Conservation (phyloP, 75 land plant genomes). For the Cryptomeria japonica region DNA sequence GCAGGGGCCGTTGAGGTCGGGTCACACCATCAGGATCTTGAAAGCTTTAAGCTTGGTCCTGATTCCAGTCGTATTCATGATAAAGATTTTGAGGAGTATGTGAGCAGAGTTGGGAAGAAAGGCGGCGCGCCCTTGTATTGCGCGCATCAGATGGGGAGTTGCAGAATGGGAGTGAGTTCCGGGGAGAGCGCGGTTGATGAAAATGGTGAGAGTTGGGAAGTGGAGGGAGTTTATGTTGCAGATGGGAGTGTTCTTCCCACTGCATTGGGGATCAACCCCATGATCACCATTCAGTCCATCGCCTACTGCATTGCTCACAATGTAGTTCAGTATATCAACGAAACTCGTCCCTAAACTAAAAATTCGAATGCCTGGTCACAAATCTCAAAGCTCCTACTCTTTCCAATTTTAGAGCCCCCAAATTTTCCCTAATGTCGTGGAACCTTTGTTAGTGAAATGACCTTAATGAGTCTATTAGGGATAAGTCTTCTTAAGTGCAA, state of each 20-base stretch:
- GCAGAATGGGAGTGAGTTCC: constrained; percentile 21
- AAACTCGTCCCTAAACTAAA: neutral
- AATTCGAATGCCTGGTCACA: too few relatives aligned
- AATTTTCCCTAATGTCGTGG: too few relatives aligned
- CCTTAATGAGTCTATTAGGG: too few relatives aligned
- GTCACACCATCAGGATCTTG: constrained; percentile 23
- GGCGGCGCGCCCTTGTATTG: neutral
- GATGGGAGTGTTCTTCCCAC: constrained; percentile 32
- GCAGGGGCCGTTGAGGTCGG: constrained; percentile 41
- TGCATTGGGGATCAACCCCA: constrained; percentile 24
- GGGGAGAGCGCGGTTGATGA: constrained; percentile 13
- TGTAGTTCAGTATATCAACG: neutral
- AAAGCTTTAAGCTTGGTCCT: neutral
- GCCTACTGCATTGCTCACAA: constrained; percentile 29
- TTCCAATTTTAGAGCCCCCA: too few relatives aligned
- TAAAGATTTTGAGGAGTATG: constrained; percentile 37
- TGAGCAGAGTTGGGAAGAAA: constrained; percentile 25
- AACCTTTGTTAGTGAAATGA: too few relatives aligned
- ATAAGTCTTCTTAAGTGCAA: too few relatives aligned
- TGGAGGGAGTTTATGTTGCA: constrained; percentile 22
- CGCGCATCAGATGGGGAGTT: constrained; percentile 37
- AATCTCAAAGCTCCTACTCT: too few relatives aligned
- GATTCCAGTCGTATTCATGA: too few relatives aligned
- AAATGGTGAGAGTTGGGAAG: constrained; percentile 24
- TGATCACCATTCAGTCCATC: constrained; percentile 28